Percentiles rank a stretch among this genome's conserved stretches.
These are phyloP conservation scores for Lanmaoa rubissima DNA, from an alignment of 768 basidiomycete genomes.

Conservation along the genomic window DNA sequence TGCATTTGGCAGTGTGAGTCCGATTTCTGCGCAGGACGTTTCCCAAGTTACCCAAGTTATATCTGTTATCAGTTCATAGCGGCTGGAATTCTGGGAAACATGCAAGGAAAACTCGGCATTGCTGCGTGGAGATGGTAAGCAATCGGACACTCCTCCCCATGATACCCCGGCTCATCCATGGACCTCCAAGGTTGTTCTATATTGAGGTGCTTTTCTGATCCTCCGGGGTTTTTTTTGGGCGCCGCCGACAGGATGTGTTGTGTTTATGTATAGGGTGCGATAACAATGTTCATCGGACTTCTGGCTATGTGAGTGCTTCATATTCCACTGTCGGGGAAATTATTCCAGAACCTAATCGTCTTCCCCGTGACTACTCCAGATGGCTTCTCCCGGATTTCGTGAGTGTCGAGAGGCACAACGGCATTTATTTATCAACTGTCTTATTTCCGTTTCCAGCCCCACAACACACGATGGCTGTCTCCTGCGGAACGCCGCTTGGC, in stretches of 20 bases:
- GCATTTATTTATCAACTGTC: neutral
- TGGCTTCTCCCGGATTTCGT: slow-evolving; percentile 62
- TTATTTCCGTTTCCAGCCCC: slow-evolving; percentile 38
- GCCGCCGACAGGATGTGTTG: neutral
- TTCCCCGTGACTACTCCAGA: slow-evolving; percentile 30
- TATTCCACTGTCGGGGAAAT: neutral
- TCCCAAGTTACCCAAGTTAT: neutral
- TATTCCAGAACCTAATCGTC: neutral
- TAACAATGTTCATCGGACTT: slow-evolving; percentile 61
- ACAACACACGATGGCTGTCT: slow-evolving; percentile 62
- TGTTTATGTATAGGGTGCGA: slow-evolving; percentile 45
- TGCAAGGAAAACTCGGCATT: slow-evolving; percentile 68
- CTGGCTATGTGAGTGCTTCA: slow-evolving; percentile 42
- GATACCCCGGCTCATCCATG: neutral
- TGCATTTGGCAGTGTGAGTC: slow-evolving; percentile 61
- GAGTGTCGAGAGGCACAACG: slow-evolving; percentile 15
- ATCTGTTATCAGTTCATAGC: slow-evolving; percentile 52
- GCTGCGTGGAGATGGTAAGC: slow-evolving; percentile 68
- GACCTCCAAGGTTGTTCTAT: slow-evolving; percentile 56
- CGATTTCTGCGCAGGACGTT: neutral
- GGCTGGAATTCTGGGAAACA: slow-evolving; percentile 66
- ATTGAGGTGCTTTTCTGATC: slow-evolving; percentile 48
- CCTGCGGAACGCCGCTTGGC: slow-evolving; percentile 53
- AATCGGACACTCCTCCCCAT: neutral
- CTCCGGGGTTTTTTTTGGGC: neutral